Conservation (phyloP, 208 protist genomes). For the Crithidia mellificae region DNA sequence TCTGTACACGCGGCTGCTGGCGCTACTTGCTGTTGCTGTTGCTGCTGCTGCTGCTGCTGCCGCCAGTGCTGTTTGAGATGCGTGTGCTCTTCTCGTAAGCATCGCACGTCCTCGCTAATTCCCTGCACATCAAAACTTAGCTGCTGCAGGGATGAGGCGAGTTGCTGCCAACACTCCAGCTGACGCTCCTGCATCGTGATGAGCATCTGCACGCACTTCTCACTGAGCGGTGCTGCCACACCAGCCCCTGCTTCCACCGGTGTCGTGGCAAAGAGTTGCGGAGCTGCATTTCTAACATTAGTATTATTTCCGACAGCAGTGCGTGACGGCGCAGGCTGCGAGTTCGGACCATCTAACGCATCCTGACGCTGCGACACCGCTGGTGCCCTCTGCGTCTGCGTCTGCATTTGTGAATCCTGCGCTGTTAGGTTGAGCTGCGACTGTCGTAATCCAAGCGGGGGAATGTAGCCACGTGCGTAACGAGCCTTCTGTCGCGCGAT, state of each 20-base stretch:
- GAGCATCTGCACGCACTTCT: slow-evolving; percentile 6
- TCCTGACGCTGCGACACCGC: background rate
- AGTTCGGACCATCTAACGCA: background rate
- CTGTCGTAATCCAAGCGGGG: slow-evolving; percentile 10
- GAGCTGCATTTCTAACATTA: too few species aligned
- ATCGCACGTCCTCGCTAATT: slow-evolving; percentile 13
- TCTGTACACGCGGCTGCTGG: too few species aligned
- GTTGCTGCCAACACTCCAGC: slow-evolving; percentile 27
- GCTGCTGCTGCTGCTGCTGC: background rate
- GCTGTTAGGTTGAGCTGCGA: slow-evolving; percentile 5
- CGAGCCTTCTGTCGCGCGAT: slow-evolving; percentile 34
- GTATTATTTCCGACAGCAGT: too few species aligned
- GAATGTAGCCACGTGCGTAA: slow-evolving; percentile 18
- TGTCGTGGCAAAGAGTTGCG: too few species aligned
- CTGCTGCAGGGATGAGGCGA: slow-evolving; percentile 16
- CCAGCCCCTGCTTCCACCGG: background rate
- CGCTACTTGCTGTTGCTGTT: background rate
- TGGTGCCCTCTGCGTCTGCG: background rate
- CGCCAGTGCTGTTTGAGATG: too few species aligned
- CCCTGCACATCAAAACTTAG: slow-evolving; percentile 13
- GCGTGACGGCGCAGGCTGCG: background rate
- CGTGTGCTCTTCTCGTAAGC: slow-evolving; percentile 3
- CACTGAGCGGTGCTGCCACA: background rate
- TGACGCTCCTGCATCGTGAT: slow-evolving; percentile 26
- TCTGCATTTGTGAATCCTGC: background rate